Base-by-base conservation (phyloP, 2,329 filamentous ascomycete species). In the Drechslera avenae region DNA sequence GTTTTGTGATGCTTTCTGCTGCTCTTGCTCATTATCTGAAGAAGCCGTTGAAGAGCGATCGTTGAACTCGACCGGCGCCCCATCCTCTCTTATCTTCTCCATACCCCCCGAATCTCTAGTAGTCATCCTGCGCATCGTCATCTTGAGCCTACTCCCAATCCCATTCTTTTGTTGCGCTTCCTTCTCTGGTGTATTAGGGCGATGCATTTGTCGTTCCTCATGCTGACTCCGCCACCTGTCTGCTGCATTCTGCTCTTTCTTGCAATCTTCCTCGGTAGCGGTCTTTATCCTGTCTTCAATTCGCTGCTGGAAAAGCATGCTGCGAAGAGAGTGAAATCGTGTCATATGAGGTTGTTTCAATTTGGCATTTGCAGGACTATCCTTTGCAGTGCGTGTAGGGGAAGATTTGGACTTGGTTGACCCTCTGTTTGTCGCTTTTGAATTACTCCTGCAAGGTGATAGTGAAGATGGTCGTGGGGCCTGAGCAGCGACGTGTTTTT, bases 241-340 rank as follows among this genome's bases (percentile, higher is more conserved):
- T 3, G 51, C 51, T 12, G 62, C 62, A 2, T 56, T 52, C 17
- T 63, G 46, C 26, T 63, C 63, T 12, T 60, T 50, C 14, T 58
- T 47, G 10, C 50, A 39, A 14, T 62, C 60, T 41, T 65, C 68
- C 13, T 60, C 42, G 10, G 50, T 46, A 6, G 43, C 52, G 35
- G 56, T 57, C 26, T 60, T 52, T 36, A 69, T 62, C n/a, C 60
- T 63, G 32, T 64, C 57, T 39, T 71, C 63, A 17, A 73, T 66
- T n/a, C 61, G 58, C 7, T 61, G 59, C 3, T 60, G 59, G 39
- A 73, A 73, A 16, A 73, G 43, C 39, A 69, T 67, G 26, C 66
- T 70, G 16, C 70, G 58, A 32, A 73, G 56, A 4, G 68, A 72
- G 39, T 71, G 67, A 39, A 73, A 72, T 6, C 70, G 63, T 16